Conservation (phyloP, 2,329 filamentous ascomycete genomes). For the Fusarium subglutinans region DNA sequence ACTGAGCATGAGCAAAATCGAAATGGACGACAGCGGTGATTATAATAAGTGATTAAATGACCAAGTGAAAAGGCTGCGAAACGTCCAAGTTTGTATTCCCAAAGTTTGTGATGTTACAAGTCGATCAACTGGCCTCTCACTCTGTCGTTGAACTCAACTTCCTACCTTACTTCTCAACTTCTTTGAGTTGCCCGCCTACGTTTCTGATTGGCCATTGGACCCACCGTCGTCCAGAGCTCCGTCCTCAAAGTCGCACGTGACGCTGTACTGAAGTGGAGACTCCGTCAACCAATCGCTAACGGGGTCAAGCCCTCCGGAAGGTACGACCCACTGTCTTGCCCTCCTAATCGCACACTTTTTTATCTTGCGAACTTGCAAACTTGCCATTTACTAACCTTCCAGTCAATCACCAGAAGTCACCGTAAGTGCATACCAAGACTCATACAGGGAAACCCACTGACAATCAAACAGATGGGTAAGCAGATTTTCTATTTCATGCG, state of each 20-base stretch:
- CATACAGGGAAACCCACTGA: constrained; percentile 50
- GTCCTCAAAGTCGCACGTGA: constrained; percentile 39
- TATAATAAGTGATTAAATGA: not conserved
- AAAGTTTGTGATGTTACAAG: constrained; percentile 10
- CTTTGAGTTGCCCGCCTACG: constrained; percentile 4
- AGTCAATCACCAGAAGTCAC: constrained; percentile 59
- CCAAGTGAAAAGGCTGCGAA: not conserved
- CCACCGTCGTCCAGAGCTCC: not conserved
- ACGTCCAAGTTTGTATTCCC: not conserved
- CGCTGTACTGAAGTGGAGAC: constrained; percentile 14
- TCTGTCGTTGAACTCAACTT: constrained; percentile 28
- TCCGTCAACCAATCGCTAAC: constrained; percentile 46
- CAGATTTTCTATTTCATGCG: constrained; percentile 42
- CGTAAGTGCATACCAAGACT: constrained; percentile 55
- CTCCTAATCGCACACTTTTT: constrained; percentile 54
- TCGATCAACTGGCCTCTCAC: constrained; percentile 11
- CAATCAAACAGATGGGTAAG: constrained; percentile 69
- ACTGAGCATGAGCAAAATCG: not conserved
- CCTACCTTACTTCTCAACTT: constrained; percentile 22
- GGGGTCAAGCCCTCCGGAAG: constrained; percentile 50
- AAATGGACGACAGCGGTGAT: not conserved
- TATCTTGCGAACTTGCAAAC: constrained; percentile 50
- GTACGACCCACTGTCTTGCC: constrained; percentile 46
- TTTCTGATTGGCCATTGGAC: constrained; percentile 39
- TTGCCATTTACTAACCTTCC: constrained; percentile 52